phyloP scores from a whole-genome alignment of 495 filamentous ascomycete species.

The Cercophora sp. region DNA sequence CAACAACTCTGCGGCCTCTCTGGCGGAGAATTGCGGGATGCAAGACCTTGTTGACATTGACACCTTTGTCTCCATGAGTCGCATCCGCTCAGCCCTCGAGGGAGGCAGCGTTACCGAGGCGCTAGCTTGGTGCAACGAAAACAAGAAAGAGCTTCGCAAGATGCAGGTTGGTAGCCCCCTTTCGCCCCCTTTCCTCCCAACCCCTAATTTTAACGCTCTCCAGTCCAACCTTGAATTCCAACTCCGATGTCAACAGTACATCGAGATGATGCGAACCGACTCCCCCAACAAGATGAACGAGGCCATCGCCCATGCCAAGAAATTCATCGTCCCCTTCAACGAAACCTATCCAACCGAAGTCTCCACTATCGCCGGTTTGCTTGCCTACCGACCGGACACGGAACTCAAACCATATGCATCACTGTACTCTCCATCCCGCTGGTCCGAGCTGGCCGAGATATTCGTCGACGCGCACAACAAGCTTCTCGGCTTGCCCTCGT shows the following conservation, averaged over 20 bases:
- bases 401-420: slow-evolving; percentile 38
- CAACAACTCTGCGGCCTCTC: slow-evolving; percentile 64
- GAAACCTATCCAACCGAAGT: slow-evolving; percentile 67
- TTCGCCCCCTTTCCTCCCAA: neutral
- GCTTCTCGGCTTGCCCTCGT: slow-evolving; percentile 75
- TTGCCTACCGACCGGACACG: slow-evolving; percentile 67
- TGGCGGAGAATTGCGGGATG: slow-evolving; percentile 65
- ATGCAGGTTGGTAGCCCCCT: slow-evolving; percentile 57
- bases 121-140: slow-evolving; percentile 85
- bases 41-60: slow-evolving; percentile 79
- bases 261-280: slow-evolving; percentile 74
- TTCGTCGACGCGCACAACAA: slow-evolving; percentile 85
- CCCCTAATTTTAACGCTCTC: slow-evolving; percentile 25
- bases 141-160: slow-evolving; percentile 81
- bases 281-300: slow-evolving; percentile 60
- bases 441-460: slow-evolving; percentile 69
- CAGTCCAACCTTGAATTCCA: slow-evolving; percentile 90
- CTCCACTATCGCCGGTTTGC: slow-evolving; percentile 68
- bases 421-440: slow-evolving; percentile 69
- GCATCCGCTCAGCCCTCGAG: slow-evolving; percentile 66
- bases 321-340: slow-evolving; percentile 64
- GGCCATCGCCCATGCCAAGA: slow-evolving; percentile 76
- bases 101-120: slow-evolving; percentile 71
- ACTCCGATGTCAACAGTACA: slow-evolving; percentile 91
- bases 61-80: slow-evolving; percentile 78